Conservation (phyloP, 768 basidiomycete species). For the Boletus sp. region DNA sequence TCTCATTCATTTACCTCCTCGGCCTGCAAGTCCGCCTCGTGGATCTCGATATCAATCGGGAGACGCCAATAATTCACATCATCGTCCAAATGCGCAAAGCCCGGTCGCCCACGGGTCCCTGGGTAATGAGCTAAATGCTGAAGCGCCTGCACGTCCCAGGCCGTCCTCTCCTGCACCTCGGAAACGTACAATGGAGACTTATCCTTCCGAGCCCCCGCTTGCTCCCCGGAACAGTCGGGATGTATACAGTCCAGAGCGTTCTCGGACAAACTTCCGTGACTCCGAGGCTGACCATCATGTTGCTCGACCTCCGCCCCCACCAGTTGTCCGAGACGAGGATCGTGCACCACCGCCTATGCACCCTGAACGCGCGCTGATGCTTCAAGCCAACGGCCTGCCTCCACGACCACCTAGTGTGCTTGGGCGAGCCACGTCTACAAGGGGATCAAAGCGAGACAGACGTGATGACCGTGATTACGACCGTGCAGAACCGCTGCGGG, state of each 20-base stretch:
- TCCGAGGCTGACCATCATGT: background rate
- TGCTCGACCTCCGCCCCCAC: conserved; percentile 1
- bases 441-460: conserved; percentile 18
- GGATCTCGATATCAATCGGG: conserved; percentile 7
- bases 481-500: conserved; percentile 21
- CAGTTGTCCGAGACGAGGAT: conserved; percentile 1
- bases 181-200: conserved; percentile 8
- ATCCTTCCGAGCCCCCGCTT: conserved; percentile 4
- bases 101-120: background rate
- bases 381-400: conserved; percentile 28
- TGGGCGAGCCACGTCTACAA: conserved; percentile 14
- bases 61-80: conserved; percentile 2
- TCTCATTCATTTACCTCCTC: conserved; percentile 22
- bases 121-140: conserved; percentile 3
- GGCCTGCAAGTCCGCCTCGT: conserved; percentile 19
- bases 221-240: conserved; percentile 10
- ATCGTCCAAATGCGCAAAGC: background rate
- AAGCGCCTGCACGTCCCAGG: conserved; percentile 2
- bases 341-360: conserved; percentile 23
- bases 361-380: conserved; percentile 30
- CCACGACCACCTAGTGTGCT: conserved; percentile 24
- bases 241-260: conserved; percentile 3
- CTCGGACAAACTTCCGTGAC: conserved; percentile 13
- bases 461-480: conserved; percentile 19
- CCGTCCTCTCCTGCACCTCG: conserved; percentile 3